Evolutionary conservation across 768 basidiomycete genomes (phyloP).

Genomic region (Tulasnella sp.): DNA sequence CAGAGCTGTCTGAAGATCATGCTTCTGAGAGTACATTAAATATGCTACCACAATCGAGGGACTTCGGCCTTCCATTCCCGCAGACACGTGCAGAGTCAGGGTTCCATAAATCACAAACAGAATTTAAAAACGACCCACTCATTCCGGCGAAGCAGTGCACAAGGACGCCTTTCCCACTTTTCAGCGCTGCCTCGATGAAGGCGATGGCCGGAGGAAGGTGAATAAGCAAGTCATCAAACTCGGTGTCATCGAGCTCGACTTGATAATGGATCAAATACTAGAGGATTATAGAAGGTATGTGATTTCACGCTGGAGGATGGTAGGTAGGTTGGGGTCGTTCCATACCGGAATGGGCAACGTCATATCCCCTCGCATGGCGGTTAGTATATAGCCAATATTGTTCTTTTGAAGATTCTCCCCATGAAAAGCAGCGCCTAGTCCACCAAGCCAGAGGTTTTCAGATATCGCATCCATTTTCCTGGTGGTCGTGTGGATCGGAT

Average conservation of each 20-base stretch:
- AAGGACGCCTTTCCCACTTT: slow-evolving; percentile 70
- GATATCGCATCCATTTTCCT: slow-evolving; percentile 69
- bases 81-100: neutral
- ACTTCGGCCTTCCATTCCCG: slow-evolving; percentile 58
- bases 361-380: slow-evolving; percentile 65
- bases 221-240: slow-evolving; percentile 70
- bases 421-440: slow-evolving; percentile 66
- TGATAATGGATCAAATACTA: slow-evolving; percentile 79
- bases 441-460: slow-evolving; percentile 79
- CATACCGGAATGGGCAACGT: slow-evolving; percentile 57
- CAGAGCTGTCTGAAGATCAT: slow-evolving; percentile 59
- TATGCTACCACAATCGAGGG: slow-evolving; percentile 84
- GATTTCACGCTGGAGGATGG: slow-evolving; percentile 15
- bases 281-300: neutral
- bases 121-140: slow-evolving; percentile 49
- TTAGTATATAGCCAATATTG: slow-evolving; percentile 71
- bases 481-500: neutral
- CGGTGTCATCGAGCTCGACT: slow-evolving; percentile 70
- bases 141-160: slow-evolving; percentile 90
- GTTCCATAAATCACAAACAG: slow-evolving; percentile 24
- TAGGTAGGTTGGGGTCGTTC: slow-evolving; percentile 7
- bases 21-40: slow-evolving; percentile 67
- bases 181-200: slow-evolving; percentile 75
- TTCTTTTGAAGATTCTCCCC: slow-evolving; percentile 56
- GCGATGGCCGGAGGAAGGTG: slow-evolving; percentile 76